phyloP scores from a whole-genome alignment of 2,329 filamentous ascomycete genomes.

The Fusarium goolgardi region DNA sequence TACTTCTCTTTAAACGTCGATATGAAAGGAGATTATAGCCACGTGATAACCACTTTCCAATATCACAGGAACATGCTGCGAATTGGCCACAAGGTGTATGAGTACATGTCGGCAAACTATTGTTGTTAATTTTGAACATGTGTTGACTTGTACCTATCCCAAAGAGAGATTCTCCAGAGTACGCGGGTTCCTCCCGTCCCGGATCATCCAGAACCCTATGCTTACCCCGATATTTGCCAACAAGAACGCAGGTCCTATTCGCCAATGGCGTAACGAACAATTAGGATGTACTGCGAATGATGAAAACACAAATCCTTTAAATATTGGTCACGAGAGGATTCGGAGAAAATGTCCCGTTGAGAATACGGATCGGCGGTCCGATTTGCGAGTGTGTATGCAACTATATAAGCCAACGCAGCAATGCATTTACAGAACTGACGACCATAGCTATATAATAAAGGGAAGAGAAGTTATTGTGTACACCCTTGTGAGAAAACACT shows the following conservation, averaged over 20 bases:
- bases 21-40: neutral
- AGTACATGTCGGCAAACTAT: neutral
- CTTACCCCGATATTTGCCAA: neutral
- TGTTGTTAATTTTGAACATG: neutral
- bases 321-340: neutral
- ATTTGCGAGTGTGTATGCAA: conserved; percentile 2
- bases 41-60: neutral
- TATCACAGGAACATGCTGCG: neutral
- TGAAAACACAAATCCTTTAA: neutral
- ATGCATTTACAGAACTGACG: neutral
- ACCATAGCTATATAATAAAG: conserved; percentile 13
- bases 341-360: neutral
- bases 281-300: neutral
- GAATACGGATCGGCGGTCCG: conserved; percentile 27
- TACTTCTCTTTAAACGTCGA: neutral
- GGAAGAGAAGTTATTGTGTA: neutral
- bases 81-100: neutral
- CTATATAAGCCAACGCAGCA: conserved; percentile 2
- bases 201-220: neutral
- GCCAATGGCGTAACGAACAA: conserved; percentile 1
- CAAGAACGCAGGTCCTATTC: neutral
- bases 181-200: too few species aligned
- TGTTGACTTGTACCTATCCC: neutral
- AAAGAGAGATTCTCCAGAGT: neutral
- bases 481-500: neutral